A percentile compares a stretch with the other conserved stretches of the same genome.
Evolutionary conservation across 2,329 filamentous ascomycete species (phyloP).

Genomic region (Aureobasidium sp.): DNA sequence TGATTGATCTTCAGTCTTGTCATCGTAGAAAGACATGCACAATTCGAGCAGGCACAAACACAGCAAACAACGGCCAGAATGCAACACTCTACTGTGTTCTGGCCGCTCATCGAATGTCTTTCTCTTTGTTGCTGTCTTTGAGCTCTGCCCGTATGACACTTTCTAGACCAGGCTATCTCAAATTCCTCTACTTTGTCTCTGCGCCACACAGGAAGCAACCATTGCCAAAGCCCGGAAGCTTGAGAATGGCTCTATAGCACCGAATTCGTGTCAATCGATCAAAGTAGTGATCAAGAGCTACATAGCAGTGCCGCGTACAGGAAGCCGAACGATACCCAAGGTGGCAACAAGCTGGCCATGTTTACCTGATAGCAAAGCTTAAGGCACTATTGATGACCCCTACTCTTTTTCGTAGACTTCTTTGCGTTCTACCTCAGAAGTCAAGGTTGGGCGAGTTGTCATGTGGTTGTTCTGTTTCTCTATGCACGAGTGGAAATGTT

Average conservation of each 20-base stretch:
- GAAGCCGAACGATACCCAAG: too few species aligned
- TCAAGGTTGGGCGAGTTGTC: not conserved
- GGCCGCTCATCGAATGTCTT: not conserved
- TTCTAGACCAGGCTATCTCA: not conserved
- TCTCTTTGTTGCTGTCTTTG: not conserved
- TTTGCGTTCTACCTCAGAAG: not conserved
- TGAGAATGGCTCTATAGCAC: not conserved
- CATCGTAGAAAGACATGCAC: too few species aligned
- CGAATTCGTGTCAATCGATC: not conserved
- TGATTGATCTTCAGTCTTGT: not conserved
- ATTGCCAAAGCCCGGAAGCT: not conserved
- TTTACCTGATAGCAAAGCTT: not conserved
- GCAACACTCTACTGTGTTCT: not conserved
- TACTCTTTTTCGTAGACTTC: not conserved
- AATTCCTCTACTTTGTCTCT: not conserved
- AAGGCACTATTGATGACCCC: not conserved
- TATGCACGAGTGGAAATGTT: not conserved
- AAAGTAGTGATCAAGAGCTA: too few species aligned
- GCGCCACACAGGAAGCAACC: not conserved
- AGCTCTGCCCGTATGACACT: not conserved
- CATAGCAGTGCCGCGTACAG: not conserved
- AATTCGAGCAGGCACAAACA: too few species aligned
- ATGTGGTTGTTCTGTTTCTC: not conserved
- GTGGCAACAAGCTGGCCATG: not conserved
- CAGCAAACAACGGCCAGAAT: too few species aligned